Conservation (phyloP, 2,329 filamentous ascomycete genomes). For the Rhynchosporium agropyri region DNA sequence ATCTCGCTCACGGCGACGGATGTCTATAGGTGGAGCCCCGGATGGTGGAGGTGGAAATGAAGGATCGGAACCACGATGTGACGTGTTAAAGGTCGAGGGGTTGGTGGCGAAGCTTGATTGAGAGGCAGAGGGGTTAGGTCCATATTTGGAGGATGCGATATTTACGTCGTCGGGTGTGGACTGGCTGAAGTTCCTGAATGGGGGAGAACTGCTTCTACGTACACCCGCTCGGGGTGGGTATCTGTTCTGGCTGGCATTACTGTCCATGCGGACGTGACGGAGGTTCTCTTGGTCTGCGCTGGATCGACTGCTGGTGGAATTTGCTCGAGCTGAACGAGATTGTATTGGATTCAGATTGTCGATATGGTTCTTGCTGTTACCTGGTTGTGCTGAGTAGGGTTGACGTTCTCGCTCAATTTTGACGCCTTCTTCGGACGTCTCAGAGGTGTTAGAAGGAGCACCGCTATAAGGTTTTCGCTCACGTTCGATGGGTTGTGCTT, state of each 20-base stretch:
- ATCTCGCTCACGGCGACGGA: constrained; percentile 30
- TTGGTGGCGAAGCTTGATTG: constrained; percentile 28
- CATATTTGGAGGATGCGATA: constrained; percentile 27
- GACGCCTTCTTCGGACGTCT: constrained; percentile 47
- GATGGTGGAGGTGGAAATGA: constrained; percentile 38
- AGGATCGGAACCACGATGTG: constrained; percentile 30
- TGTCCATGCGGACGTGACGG: constrained; percentile 32
- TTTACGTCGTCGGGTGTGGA: constrained; percentile 37
- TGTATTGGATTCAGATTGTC: constrained; percentile 38
- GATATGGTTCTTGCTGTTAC: constrained; percentile 59
- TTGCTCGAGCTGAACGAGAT: constrained; percentile 30
- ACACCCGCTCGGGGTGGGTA: constrained; percentile 25
- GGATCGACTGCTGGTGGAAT: constrained; percentile 34
- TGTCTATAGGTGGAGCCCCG: constrained; percentile 30
- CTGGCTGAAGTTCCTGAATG: constrained; percentile 36
- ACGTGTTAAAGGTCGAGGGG: constrained; percentile 26
- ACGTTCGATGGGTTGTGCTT: constrained; percentile 42
- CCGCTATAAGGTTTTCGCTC: constrained; percentile 46
- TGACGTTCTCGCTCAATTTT: constrained; percentile 68
- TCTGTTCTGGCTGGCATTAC: constrained; percentile 31
- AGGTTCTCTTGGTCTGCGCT: constrained; percentile 9
- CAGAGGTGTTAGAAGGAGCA: constrained; percentile 38
- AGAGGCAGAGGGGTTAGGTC: constrained; percentile 31
- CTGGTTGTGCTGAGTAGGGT: constrained; percentile 62
- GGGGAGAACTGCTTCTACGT: constrained; percentile 34